Conservation (phyloP, 306 rosid species). For the Sicyos baderoa region DNA sequence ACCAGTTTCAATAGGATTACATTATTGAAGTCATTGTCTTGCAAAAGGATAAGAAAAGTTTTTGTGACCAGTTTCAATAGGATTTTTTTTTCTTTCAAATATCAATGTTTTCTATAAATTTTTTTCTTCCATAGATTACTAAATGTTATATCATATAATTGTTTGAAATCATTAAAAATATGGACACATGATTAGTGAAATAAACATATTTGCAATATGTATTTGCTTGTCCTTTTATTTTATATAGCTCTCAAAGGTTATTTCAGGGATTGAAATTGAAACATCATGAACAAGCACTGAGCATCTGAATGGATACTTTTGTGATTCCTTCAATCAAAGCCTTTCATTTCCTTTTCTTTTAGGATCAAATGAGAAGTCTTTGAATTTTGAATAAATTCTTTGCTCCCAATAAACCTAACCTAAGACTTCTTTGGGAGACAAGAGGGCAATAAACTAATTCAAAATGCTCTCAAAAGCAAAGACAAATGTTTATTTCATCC, state of each 20-base stretch:
- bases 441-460: not conserved
- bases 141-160: not conserved
- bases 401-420: conserved; percentile 2
- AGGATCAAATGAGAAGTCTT: not conserved
- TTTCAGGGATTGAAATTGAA: not conserved
- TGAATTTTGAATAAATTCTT: conserved; percentile 3
- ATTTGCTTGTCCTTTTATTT: not conserved
- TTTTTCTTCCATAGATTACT: too few relatives aligned
- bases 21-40: too few relatives aligned
- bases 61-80: too few relatives aligned
- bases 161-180: not conserved
- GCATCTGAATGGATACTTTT: not conserved
- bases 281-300: not conserved
- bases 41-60: too few relatives aligned
- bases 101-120: too few relatives aligned
- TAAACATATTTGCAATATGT: not conserved
- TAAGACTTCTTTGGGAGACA: conserved; percentile 12
- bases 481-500: conserved; percentile 7
- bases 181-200: too few relatives aligned
- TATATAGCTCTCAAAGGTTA: not conserved
- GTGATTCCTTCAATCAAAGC: not conserved
- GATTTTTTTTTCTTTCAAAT: too few relatives aligned
- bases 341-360: not conserved
- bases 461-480: conserved; percentile 16
- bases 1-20: too few relatives aligned